These are phyloP conservation scores for Gossypium thurberi DNA, from an alignment of 345 rosid species.

Conservation along the genomic window DNA sequence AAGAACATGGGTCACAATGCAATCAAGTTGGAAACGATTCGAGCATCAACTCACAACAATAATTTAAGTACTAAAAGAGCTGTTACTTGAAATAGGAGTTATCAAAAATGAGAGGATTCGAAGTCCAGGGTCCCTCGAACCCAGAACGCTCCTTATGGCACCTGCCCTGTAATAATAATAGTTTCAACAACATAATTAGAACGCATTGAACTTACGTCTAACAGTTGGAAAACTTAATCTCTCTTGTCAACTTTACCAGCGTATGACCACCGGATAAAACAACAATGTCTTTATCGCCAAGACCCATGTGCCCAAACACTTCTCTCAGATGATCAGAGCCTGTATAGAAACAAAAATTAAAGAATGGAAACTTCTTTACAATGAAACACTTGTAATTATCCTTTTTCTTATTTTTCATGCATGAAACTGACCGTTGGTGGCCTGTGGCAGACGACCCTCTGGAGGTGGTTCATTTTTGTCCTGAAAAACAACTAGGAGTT, in stretches of 20 bases:
- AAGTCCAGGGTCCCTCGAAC: conserved; percentile 89
- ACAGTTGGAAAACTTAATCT: background rate
- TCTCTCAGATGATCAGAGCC: conserved; percentile 78
- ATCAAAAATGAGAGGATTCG: conserved; percentile 75
- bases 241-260: conserved; percentile 34
- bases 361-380: background rate
- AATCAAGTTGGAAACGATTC: background rate
- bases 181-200: background rate
- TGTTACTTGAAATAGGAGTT: conserved; percentile 80
- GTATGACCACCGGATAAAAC: conserved; percentile 89
- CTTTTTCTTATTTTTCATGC: background rate
- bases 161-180: conserved; percentile 49
- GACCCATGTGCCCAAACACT: conserved; percentile 87
- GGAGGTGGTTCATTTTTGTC: conserved; percentile 82
- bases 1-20: background rate
- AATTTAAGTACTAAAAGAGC: background rate
- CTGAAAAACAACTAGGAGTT: conserved; percentile 22
- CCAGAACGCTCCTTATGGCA: conserved; percentile 96
- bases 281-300: conserved; percentile 73
- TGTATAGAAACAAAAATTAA: conserved; percentile 17
- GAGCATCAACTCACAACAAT: background rate
- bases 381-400: background rate
- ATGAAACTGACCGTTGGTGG: conserved; percentile 49
- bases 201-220: background rate
- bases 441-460: conserved; percentile 87